Base-by-base conservation (phyloP, 2,329 filamentous ascomycete species). In the Phialophora verrucosa region DNA sequence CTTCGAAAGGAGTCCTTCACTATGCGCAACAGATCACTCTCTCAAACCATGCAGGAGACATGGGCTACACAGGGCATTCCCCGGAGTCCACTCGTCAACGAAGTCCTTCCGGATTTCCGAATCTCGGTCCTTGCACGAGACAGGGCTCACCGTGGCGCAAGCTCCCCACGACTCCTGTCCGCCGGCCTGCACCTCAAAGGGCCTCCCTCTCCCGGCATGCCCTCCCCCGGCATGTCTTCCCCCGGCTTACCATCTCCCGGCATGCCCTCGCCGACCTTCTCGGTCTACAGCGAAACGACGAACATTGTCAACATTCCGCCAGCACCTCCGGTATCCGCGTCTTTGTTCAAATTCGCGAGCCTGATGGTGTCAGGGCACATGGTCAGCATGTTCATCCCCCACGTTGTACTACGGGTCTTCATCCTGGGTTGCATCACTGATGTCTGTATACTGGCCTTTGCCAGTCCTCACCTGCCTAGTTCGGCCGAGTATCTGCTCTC, bases 381-480 rank as follows among this genome's bases (percentile, higher is more conserved):
- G 63, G 35, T 68, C 23, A 67, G 65, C 42, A 57, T 61, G 27
- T 59, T 71, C 44, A 71, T 71, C 56, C 68, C 70, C 3, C 63
- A 62, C 53, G 67, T 64, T 20, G 31, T 69, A 12, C n/a, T 69
- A 25, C 66, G 70, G 8, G 20, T 71, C 25, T 63, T 69, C 31
- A 59, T 71, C 32, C 35, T 71, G 31, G 70, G 70, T 7, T 65
- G 64, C 17, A 63, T 71, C 17, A 71, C 70, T 3, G 68, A 71
- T 51, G 66, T 69, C 6, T 68, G 63, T 23, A 65, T 70, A n/a
- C 50, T 70, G 23, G 66, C 64, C 3, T 69, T 70, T 56, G 66
- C 66, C 8, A 69, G 70, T 42, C 68, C 70, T 14, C 68, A 71
- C 50, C 61, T 65, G 32, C 65, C 69, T 10, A 69, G 66, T 35